A percentile compares a stretch with the other conserved stretches of the same genome.
These are phyloP conservation scores for Raphanus sativus DNA, from an alignment of 345 rosid species.

Conservation along the genomic window DNA sequence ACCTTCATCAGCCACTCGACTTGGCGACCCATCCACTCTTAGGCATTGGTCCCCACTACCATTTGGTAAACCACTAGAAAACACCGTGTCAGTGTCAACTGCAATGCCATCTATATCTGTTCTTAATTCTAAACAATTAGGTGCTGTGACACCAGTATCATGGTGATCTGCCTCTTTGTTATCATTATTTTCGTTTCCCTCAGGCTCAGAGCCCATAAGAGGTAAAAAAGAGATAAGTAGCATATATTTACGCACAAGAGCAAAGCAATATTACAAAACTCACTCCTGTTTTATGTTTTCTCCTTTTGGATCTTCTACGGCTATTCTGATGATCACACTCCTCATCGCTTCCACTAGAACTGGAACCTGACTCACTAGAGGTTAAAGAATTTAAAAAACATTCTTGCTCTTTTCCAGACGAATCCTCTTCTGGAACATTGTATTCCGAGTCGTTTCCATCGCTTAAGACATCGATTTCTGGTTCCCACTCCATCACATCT, in stretches of 20 bases:
- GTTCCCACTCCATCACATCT: conserved; percentile 94
- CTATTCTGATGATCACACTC: conserved; percentile 58
- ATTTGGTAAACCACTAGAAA: conserved; percentile 39
- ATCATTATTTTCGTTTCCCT: conserved; percentile 37
- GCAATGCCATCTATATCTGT: conserved; percentile 21
- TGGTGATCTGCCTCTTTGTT: conserved; percentile 39
- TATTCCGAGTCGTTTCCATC: conserved; percentile 98
- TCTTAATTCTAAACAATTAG: conserved; percentile 29
- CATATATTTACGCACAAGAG: conserved; percentile 8
- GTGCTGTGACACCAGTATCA: conserved; percentile 33
- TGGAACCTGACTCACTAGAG: conserved; percentile 63
- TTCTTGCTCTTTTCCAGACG: conserved; percentile 71
- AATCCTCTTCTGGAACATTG: conserved; percentile 75
- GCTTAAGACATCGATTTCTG: conserved; percentile 66
- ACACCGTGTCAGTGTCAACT: conserved; percentile 32
- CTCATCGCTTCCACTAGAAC: conserved; percentile 58
- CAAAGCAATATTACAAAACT: conserved; percentile 30
- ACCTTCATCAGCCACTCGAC: conserved; percentile 33
- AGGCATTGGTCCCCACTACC: conserved; percentile 28
- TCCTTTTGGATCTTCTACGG: conserved; percentile 69
- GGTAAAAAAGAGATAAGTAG: conserved; percentile 12
- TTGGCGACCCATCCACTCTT: conserved; percentile 43
- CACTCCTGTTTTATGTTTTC: conserved; percentile 68
- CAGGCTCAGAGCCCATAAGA: conserved; percentile 36
- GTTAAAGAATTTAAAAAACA: conserved; percentile 51